These are phyloP conservation scores for Yamadazyma taylorii DNA, from an alignment of 1,139 yeast genomes.

Conservation along the genomic window DNA sequence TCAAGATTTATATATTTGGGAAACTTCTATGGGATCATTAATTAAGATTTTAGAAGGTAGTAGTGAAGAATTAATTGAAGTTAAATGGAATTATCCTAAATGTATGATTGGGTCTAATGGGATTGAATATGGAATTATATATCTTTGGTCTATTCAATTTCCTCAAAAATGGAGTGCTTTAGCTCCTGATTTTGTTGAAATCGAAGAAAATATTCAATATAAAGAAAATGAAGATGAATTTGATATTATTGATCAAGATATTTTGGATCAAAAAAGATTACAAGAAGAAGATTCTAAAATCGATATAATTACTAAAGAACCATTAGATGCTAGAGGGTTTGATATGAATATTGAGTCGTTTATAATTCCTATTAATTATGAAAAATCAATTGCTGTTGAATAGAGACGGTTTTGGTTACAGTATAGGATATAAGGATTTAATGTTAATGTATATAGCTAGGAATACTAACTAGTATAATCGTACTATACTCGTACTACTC, in stretches of 20 bases:
- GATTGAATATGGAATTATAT: conserved; percentile 78
- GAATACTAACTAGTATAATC: too few species aligned
- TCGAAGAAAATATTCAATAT: conserved; percentile 88
- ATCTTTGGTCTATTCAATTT: conserved; percentile 78
- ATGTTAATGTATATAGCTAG: too few species aligned
- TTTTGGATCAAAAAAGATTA: conserved; percentile 54
- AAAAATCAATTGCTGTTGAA: conserved; percentile 10
- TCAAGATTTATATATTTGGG: conserved; percentile 93
- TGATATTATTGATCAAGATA: conserved; percentile 72
- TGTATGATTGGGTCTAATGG: conserved; percentile 89
- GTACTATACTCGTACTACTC: too few species aligned
- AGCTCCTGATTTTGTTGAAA: conserved; percentile 95
- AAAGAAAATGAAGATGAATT: conserved; percentile 91
- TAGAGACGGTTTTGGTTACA: neutral
- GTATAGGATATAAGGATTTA: conserved; percentile 3
- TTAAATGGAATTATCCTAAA: conserved; percentile 78
- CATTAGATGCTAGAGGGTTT: conserved; percentile 69
- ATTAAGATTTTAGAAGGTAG: conserved; percentile 91
- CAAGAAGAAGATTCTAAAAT: conserved; percentile 70
- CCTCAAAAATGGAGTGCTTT: conserved; percentile 97
- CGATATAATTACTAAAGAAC: conserved; percentile 66
- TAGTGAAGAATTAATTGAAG: conserved; percentile 80
- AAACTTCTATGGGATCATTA: conserved; percentile 81
- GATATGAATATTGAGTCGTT: conserved; percentile 41
- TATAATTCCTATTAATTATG: conserved; percentile 45